Percentiles rank a stretch among this genome's conserved stretches.
phyloP scores from a whole-genome alignment of 768 basidiomycete species.

The Myochromella boudieri region DNA sequence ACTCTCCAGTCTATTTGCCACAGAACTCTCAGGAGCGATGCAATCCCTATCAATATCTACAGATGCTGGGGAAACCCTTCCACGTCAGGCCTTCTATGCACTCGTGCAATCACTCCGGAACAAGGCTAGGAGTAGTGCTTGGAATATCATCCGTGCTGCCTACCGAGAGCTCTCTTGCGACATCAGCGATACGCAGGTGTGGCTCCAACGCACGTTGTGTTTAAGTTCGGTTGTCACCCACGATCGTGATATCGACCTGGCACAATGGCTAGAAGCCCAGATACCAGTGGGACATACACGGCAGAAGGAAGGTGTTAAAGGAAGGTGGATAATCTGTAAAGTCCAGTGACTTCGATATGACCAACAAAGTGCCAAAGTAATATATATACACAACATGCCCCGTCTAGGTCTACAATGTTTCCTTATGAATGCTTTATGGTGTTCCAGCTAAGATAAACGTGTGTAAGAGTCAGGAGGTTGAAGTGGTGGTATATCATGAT shows the following conservation, averaged over 20 bases:
- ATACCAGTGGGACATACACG: slow-evolving; percentile 45
- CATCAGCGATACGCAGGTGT: slow-evolving; percentile 37
- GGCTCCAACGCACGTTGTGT: slow-evolving; percentile 51
- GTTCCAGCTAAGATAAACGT: background rate
- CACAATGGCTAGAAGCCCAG: slow-evolving; percentile 54
- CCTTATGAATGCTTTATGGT: slow-evolving; percentile 1
- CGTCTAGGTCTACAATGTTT: slow-evolving; percentile 9
- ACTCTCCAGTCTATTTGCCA: slow-evolving; percentile 22
- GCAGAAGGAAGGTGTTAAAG: slow-evolving; percentile 55
- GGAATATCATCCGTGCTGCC: slow-evolving; percentile 57
- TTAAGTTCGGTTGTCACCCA: slow-evolving; percentile 35
- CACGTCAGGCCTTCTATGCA: slow-evolving; percentile 39
- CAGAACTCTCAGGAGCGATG: slow-evolving; percentile 7
- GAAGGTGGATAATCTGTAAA: slow-evolving; percentile 64
- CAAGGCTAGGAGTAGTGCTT: slow-evolving; percentile 54
- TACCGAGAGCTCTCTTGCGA: slow-evolving; percentile 61
- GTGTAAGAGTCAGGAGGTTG: too few relatives aligned
- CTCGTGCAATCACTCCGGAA: slow-evolving; percentile 48
- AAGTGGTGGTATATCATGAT: slow-evolving; percentile 14
- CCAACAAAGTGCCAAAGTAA: background rate
- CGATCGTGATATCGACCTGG: slow-evolving; percentile 29
- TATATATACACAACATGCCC: background rate
- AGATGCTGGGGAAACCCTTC: slow-evolving; percentile 15
- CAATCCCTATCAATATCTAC: slow-evolving; percentile 16
- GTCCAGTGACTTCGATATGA: slow-evolving; percentile 28